Evolutionary conservation across 805 yeast genomes (phyloP), one percentile per base, ranked within the genome.

Genomic region (Ogataea naganishii): DNA sequence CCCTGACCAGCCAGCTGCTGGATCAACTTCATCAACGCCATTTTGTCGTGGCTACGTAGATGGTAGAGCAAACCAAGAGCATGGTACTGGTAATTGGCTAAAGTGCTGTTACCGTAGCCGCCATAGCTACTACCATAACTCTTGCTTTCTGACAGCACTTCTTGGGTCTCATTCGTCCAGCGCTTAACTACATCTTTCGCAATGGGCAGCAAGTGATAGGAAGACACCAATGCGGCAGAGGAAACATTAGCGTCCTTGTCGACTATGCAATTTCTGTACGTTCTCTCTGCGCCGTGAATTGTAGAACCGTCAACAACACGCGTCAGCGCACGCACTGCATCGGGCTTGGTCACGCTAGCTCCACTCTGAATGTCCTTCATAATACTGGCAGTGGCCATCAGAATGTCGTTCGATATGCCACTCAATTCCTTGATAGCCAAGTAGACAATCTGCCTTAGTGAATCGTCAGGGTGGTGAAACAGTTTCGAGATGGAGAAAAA

Each of bases 331-430:
- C 98, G 76, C 39, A 92, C 80, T 15, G 98, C 97, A 52, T 92
- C 81, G 33, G 98, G 96, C 51, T 86, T 85, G 59, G 80, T 86
- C 38, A 85, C 64, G 40, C 74, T 64, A 36, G 84, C 94, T 34
- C 89, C 89, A 41, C 77, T 79, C 60, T 94, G 96, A 32, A 92
- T 84, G 60, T 92, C 98, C 60, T 88, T 88, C 96, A 92, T 92
- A 51, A 92, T 88, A 17, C 95, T 86, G 3, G 96, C 84, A 17
- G 98, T 92, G 17, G 89, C 96, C 97, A 92, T 92, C 56, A 92
- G 71, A 34, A 86, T 85, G 57, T 92, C 96, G 43, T 84, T 83
- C 14, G 96, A 84, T 39, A 80, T 72, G 13, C 78, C 60, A 29
- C 89, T 73, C 39, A 92, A 70, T 56, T 89, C 96, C 62, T 92